A percentile compares a stretch with the other conserved stretches of the same genome.
Conservation (phyloP, 805 yeast species). For the Cyberlindnera japonica region DNA sequence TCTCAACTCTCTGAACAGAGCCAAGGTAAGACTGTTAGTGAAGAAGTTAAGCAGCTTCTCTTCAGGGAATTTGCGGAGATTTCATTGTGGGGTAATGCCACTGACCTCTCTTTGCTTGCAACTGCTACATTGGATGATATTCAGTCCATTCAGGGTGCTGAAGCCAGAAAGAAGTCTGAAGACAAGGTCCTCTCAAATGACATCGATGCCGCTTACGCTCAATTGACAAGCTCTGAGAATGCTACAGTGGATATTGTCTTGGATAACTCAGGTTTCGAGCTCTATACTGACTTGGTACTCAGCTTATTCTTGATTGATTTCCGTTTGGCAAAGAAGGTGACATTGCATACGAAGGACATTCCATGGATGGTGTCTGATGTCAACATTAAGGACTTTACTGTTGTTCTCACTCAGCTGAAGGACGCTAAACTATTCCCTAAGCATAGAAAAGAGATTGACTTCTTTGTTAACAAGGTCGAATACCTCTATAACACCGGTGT, state of each 20-base stretch:
- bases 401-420: conserved; percentile 52
- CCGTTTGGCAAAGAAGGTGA: conserved; percentile 58
- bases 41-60: conserved; percentile 47
- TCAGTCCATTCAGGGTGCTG: conserved; percentile 86
- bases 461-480: conserved; percentile 44
- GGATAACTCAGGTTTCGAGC: conserved; percentile 94
- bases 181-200: conserved; percentile 77
- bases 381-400: conserved; percentile 71
- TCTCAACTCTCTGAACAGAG: conserved; percentile 36
- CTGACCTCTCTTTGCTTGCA: conserved; percentile 86
- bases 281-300: conserved; percentile 77
- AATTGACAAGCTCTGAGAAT: conserved; percentile 30
- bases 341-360: conserved; percentile 81
- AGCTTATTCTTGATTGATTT: conserved; percentile 67
- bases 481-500: conserved; percentile 43
- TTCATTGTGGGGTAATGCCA: conserved; percentile 97
- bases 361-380: conserved; percentile 99
- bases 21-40: conserved; percentile 26
- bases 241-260: conserved; percentile 72
- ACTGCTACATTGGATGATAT: conserved; percentile 89
- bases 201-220: conserved; percentile 61
- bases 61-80: conserved; percentile 84
- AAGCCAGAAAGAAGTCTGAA: conserved; percentile 77
- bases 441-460: conserved; percentile 43
- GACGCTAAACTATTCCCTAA: conserved; percentile 48